Evolutionary conservation across 768 basidiomycete species (phyloP), one percentile per base, ranked within the genome.

Genomic region (Crassisporium funariophilum): DNA sequence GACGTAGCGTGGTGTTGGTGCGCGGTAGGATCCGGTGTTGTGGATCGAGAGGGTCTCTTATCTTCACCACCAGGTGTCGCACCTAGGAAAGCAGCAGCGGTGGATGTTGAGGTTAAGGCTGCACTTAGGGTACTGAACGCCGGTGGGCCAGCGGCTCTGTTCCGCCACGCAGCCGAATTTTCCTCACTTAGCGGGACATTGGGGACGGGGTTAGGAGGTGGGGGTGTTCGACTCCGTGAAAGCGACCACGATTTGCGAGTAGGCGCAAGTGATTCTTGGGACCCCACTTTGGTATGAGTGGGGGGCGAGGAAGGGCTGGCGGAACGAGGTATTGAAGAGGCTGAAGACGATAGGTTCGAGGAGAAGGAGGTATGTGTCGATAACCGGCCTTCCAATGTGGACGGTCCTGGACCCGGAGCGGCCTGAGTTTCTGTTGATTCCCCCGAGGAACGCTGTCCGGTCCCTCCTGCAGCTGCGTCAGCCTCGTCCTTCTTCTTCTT

Each of bases 401-500:
- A 70, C 47, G 70, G 61, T 2, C 66, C 69, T 34, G 66, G 58
- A 40, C 56, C 60, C 45, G 68, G 49, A 39, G 48, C 47, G 8
- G 55, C 47, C 35, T 61, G 59, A 22, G 55, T 45, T 24, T 55
- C 44, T 41, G 65, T 49, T 27, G 59, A 59, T 31, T 55, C 20
- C 33, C 48, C 63, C 20, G 58, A n/a, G n/a, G n/a, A n/a, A n/a
- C 47, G 41, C 29, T 16, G 6, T 24, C 46, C 24, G 33, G 22
- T 24, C 13, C 11, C 35, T 15, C 40, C 50, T n/a, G 59, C 59
- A 23, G 66, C 64, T 44, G 65, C 72, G 29, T 10, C 66, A 22
- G 65, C 70, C 35, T 10, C 29, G 2, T 73, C 74, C 40, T 72
- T 73, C 67, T 81, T 82, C 59, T 69, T 78, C 66, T 79, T 83